Base-by-base conservation (phyloP, 2,329 filamentous ascomycete species). In the Coniella lustricola region DNA sequence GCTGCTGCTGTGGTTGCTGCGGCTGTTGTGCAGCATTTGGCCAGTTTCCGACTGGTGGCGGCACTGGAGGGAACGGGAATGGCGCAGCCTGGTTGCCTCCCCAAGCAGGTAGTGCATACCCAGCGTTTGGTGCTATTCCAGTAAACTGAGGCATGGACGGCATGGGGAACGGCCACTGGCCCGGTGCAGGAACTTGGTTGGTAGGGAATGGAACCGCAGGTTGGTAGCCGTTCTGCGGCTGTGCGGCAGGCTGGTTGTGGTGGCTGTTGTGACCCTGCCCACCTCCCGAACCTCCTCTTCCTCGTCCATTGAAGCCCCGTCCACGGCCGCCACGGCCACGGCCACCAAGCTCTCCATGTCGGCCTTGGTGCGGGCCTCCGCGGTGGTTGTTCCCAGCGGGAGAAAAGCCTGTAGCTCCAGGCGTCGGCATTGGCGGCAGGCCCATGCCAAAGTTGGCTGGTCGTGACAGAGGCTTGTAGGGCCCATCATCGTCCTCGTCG, bases 391-490 rank as follows among this genome's bases (percentile, higher is more conserved):
- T 44, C 36, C 41, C 36, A 33, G 51, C 7, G n/a, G n/a, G n/a
- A 13, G 47, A 22, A 29, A 48, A 50, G 22, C 35, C 33, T 33
- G 48, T 34, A 35, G 48, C 36, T 25, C 44, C 51, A 12, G 48
- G 51, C 31, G 60, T 68, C 58, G 70, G 76, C 66, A 60, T 73
- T 64, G 62, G 74, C 63, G 58, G 74, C 65, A 55, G 61, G 0
- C 68, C 71, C 50, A 69, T 68, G 5, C 74, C 77, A 51, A 84
- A 81, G 42, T 82, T 82, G 16, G 76, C 72, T 1, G 87, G 87
- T 16, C 87, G 73, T 17, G 82, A 66, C 16, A 91, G 72, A 4
- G 85, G 84, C 54, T 81, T 84, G 62, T 91, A 91, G 1, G 81
- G 79, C 0, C 82, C 82, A 51, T 84, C 81, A 2, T 83, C 76